Base-by-base conservation (phyloP, 176 grass and related monocot genomes). In the Guadua angustifolia region DNA sequence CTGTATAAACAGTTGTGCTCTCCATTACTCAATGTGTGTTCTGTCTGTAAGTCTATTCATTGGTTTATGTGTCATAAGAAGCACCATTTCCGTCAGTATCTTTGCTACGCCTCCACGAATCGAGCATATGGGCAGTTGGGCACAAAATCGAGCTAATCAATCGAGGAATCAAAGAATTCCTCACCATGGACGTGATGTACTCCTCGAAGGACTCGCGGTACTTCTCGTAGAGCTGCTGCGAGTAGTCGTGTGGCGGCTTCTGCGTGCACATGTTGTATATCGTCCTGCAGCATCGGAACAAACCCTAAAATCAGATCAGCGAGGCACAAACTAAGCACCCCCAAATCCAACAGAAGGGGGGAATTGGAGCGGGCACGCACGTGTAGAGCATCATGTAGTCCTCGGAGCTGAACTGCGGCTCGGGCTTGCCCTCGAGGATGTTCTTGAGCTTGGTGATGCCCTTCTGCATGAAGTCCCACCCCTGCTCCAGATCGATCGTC, bases 191-290 rank as follows among this genome's bases (percentile, higher is more conserved):
- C 24, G 73, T 86, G 71, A 96, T 89, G 86, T 96, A 96, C 53
- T 96, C 91, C 66, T 89, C 63, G 50, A 93, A 93, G 0, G 88
- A 81, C 73, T 89, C 88, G 3, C 69, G 45, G 76, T 92, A 97
- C 66, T 84, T 94, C 8, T 93, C 88, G 47, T 94, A 97, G 10
- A 94, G 90, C 78, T 97, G 90, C 74, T 90, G 89, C 36, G 92
- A 91, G 89, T 94, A 91, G 55, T 94, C 87, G 33, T 91, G 78
- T 2, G 90, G 92, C 14, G 90, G 84, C 39, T 94, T 97, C 90
- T 97, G 95, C 56, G 90, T 93, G 83, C 92, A 93, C 92, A 97
- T 97, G 73, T 88, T 89, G 84, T 93, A 94, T n/a, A 94, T 89
- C 22, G 86, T 94, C 35, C 95, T 97, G 77, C 45, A 1, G 77